Conservation (phyloP, 306 rosid genomes). For the Trifolium pratense region DNA sequence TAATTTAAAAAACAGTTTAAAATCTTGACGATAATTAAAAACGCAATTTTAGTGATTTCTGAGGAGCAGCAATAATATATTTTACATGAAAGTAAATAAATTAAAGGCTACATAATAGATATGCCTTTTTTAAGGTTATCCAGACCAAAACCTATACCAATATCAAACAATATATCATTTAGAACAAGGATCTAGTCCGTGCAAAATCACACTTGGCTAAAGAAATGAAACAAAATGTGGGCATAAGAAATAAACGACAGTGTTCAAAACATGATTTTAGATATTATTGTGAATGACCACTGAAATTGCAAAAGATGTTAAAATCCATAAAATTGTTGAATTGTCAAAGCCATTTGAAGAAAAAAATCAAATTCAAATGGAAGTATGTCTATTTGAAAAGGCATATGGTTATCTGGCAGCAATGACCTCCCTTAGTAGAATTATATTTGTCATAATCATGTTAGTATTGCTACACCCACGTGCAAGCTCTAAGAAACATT, state of each 20-base stretch:
- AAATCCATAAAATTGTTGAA: neutral
- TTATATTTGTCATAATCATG: constrained; percentile 18
- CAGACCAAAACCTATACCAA: constrained; percentile 28
- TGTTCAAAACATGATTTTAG: neutral
- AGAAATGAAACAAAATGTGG: constrained; percentile 12
- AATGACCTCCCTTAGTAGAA: constrained; percentile 1
- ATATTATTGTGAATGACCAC: constrained; percentile 15
- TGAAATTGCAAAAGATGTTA: constrained; percentile 28
- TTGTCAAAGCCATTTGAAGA: neutral
- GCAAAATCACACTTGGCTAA: constrained; percentile 27
- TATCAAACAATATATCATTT: constrained; percentile 7
- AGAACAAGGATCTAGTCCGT: constrained; percentile 19
- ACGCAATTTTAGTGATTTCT: neutral
- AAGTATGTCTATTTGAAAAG: constrained; percentile 20
- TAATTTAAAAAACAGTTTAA: neutral
- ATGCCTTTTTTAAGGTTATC: neutral
- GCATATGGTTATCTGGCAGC: constrained; percentile 3
- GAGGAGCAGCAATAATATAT: constrained; percentile 3
- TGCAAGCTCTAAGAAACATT: constrained; percentile 20
- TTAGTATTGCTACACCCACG: constrained; percentile 11
- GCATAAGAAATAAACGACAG: neutral
- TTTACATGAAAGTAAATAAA: neutral
- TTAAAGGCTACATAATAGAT: neutral
- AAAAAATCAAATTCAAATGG: constrained; percentile 3
- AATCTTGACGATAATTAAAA: neutral